Conservation (phyloP, 768 basidiomycete species). For the Trametes punicea region DNA sequence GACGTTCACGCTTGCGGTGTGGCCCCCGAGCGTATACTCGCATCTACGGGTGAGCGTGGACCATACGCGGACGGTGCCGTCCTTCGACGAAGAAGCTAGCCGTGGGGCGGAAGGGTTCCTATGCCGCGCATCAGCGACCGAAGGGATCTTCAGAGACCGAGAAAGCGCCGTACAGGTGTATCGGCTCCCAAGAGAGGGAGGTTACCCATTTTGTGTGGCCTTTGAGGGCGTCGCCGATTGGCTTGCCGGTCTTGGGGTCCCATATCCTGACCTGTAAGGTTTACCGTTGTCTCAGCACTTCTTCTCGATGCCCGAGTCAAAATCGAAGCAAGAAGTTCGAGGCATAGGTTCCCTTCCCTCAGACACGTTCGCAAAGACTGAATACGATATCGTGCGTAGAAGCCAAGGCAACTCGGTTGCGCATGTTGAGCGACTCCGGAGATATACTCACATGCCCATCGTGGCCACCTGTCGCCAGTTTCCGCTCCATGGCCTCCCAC, state of each 20-base stretch:
- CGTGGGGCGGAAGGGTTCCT: slow-evolving; percentile 81
- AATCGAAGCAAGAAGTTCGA: neutral
- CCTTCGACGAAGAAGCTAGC: slow-evolving; percentile 93
- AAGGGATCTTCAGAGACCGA: neutral
- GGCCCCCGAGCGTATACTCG: slow-evolving; percentile 88
- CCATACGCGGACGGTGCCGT: slow-evolving; percentile 96
- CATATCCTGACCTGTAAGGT: slow-evolving; percentile 67
- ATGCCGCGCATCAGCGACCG: neutral
- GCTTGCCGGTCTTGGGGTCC: slow-evolving; percentile 90
- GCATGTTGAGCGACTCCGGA: neutral
- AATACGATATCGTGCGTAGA: no score
- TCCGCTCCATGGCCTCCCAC: slow-evolving; percentile 92
- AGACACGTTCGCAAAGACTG: no score
- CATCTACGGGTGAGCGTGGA: slow-evolving; percentile 63
- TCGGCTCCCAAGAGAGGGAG: slow-evolving; percentile 92
- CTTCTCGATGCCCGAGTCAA: neutral
- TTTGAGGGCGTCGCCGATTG: slow-evolving; percentile 82
- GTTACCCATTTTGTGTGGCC: slow-evolving; percentile 98
- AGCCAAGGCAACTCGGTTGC: neutral
- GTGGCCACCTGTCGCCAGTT: slow-evolving; percentile 89
- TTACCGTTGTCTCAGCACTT: neutral
- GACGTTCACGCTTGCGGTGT: slow-evolving; percentile 91
- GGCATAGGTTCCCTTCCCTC: neutral
- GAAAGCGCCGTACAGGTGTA: slow-evolving; percentile 66
- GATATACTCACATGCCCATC: slow-evolving; percentile 77